Conservation (phyloP, 345 rosid species). For the Citrus medica region DNA sequence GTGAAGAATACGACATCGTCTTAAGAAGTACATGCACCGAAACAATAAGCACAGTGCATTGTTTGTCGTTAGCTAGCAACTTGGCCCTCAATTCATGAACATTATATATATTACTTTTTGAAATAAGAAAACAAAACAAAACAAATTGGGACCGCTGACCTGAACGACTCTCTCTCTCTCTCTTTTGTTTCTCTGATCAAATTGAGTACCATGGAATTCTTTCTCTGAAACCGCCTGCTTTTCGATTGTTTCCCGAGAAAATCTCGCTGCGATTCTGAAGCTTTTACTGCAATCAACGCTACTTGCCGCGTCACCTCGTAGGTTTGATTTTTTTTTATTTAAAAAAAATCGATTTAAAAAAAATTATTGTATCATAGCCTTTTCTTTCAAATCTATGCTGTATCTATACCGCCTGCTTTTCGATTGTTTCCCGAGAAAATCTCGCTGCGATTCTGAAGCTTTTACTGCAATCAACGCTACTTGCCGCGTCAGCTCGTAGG, state of each 20-base stretch:
- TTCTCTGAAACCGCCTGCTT: slow-evolving; percentile 5
- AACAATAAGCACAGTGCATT: not conserved
- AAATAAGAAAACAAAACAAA: not conserved
- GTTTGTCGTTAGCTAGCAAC: not conserved
- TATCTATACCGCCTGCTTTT: not conserved
- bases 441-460: slow-evolving; percentile 11
- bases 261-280: slow-evolving; percentile 13
- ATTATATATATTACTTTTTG: too few relatives aligned
- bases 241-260: slow-evolving; percentile 12
- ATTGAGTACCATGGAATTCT: slow-evolving; percentile 2
- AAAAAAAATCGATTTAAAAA: too few relatives aligned
- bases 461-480: slow-evolving; percentile 7
- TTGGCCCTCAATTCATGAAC: not conserved
- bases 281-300: slow-evolving; percentile 3
- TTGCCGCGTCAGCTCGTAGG: slow-evolving; percentile 16
- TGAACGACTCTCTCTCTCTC: not conserved
- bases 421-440: slow-evolving; percentile 16
- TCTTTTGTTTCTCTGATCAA: not conserved
- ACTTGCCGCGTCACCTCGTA: slow-evolving; percentile 18
- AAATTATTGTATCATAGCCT: too few relatives aligned
- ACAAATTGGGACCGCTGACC: slow-evolving; percentile 10
- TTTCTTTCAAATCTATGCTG: not conserved
- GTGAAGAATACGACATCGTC: not conserved
- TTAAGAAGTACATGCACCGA: not conserved
- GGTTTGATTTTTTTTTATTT: not conserved